Base-by-base conservation (phyloP, 768 basidiomycete species). In the Psilocybe azurescens region DNA sequence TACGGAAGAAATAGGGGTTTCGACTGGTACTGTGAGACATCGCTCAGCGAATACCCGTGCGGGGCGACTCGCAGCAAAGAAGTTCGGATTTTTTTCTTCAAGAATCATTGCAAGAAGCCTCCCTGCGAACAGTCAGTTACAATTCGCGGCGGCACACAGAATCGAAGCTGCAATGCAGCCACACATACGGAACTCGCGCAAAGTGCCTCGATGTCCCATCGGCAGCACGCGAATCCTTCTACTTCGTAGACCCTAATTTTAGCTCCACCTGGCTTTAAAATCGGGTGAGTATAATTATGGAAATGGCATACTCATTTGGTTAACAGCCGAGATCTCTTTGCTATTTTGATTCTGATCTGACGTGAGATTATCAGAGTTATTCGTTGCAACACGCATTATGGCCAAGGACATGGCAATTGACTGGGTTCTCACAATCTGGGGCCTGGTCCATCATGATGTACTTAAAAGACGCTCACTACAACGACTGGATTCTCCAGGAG, bases 401-500 rank as follows among this genome's bases (percentile, higher is more conserved):
- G 33, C 33, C 52, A 53, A 53, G 52, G 16, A 8, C 30, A 33
- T 53, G 52, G 16, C 52, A 38, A 14, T 60, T 47, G 36, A 18
- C 30, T 33, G 6, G n/a, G 29, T 56, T 64, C 55, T 56, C 59
- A 59, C 53, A 53, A 18, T 5, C 52, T 33, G 18, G n/a, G 30
- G 33, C n/a, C 56, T 52, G 59, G 44, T 53, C 33, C 55, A 56
- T 50, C 53, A 49, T 10, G 54, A 39, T 61, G 57, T 33, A 47
- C 56, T 65, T 64, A 64, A 59, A 64, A 60, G 53, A 38, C 59
- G 53, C 30, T 4, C 29, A n/a, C 47, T 56, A 3, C 8, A 39
- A 58, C 20, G 18, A 44, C 18, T 20, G 9, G 18, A 49, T 18
- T 49, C 52, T 24, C 49, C 59, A 59, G 54, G 49, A 60, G 44